Base-by-base conservation (phyloP, 2,329 filamentous ascomycete genomes). In the Gaeumannomyces tritici region DNA sequence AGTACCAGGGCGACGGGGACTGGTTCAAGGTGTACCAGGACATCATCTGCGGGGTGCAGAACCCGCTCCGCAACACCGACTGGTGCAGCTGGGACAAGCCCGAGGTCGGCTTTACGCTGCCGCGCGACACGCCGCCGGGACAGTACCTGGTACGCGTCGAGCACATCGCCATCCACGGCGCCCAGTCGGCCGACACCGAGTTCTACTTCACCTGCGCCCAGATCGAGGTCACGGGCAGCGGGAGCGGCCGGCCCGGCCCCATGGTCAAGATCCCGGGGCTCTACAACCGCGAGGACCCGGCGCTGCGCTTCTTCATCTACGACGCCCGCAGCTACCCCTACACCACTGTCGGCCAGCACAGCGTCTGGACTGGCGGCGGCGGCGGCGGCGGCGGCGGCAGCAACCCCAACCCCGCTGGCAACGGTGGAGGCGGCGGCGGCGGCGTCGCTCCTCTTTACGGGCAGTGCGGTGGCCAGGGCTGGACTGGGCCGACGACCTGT, bases 281-380 rank as follows among this genome's bases (percentile, higher is more conserved):
- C 13, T 62, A 62, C 57, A 13, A 24, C 7, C 24, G 57, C 29
- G 35, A 51, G 33, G 47, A 55, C 29, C 56, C 61, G 28, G 61
- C 55, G 21, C 61, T 62, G 13, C 76, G 76, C 42, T 88, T 87
- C 70, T 87, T 86, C 66, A 86, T 83, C 4, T 87, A 86, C 66
- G 84, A 84, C 6, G 84, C 83, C 1, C 42, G 21, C 42, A 51
- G 18, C 21, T 51, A 51, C 42, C 42, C 42, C 21, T 51, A 51
- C 42, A 51, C 42, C 42, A 51, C n/a, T 21, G 11, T 51, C 42
- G 42, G 42, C 42, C n/a, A 51, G 42, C 42, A 51, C 42, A 51
- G 21, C 42, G 42, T 51, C 42, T 51, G 42, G 42, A 51, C 42
- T 9, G 42, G 42, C 21, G 42, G 42, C 11, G 42, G 42, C 18